Percentiles rank a stretch among this genome's conserved stretches.
Evolutionary conservation across 352 stramenopile species (phyloP).

Genomic region (Elongisporangium prolatum): DNA sequence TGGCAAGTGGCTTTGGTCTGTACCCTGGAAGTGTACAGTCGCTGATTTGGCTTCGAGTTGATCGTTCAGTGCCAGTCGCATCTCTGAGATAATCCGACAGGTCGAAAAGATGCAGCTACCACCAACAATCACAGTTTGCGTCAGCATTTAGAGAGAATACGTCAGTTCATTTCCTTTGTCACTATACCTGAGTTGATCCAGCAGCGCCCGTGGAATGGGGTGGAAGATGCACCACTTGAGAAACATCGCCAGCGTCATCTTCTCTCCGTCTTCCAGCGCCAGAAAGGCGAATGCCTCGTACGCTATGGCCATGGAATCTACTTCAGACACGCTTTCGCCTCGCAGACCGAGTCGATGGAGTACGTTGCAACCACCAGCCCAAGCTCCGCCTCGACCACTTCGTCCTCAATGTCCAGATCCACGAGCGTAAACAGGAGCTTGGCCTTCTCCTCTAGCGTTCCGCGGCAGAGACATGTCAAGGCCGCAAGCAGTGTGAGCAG

Average conservation of each 20-base stretch:
- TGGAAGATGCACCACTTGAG: constrained; percentile 67
- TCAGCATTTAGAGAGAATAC: not conserved
- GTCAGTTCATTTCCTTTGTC: not conserved
- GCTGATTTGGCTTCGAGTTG: not conserved
- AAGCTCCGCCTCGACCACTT: constrained; percentile 67
- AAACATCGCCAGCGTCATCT: constrained; percentile 68
- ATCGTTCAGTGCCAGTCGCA: constrained; percentile 23
- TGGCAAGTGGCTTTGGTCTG: not conserved
- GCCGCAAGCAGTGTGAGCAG: constrained; percentile 50
- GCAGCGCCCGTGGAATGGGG: constrained; percentile 42
- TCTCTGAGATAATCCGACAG: constrained; percentile 3
- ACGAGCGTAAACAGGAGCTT: constrained; percentile 62
- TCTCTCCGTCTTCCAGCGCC: constrained; percentile 49
- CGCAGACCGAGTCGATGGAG: constrained; percentile 31
- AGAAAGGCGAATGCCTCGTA: constrained; percentile 68
- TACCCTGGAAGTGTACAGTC: not conserved
- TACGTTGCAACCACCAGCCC: constrained; percentile 53
- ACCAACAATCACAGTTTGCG: not conserved
- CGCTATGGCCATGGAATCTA: constrained; percentile 50
- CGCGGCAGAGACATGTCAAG: constrained; percentile 37
- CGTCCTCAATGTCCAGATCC: constrained; percentile 71
- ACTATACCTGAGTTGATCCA: constrained; percentile 42
- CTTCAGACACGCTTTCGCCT: constrained; percentile 18
- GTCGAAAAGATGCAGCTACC: constrained; percentile 43
- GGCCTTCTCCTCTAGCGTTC: constrained; percentile 42